Evolutionary conservation across 2,329 filamentous ascomycete genomes (phyloP).

Genomic region (Clonostachys rhizophaga): DNA sequence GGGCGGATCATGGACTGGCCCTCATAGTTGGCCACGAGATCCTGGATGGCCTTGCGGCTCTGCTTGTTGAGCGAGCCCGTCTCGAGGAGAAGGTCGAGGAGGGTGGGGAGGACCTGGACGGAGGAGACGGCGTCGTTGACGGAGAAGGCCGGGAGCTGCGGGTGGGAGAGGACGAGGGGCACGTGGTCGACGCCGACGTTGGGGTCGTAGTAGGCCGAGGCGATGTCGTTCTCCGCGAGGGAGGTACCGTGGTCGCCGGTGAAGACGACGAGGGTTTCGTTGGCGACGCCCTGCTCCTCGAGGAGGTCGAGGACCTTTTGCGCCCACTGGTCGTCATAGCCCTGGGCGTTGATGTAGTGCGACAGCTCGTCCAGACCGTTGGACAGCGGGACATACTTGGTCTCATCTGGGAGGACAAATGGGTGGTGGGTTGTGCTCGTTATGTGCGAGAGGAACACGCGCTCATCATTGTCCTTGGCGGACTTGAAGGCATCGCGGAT

Average conservation of each 20-base stretch:
- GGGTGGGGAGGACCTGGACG: slow-evolving; percentile 23
- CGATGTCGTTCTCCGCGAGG: slow-evolving; percentile 19
- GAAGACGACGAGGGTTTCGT: slow-evolving; percentile 23
- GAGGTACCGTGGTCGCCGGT: slow-evolving; percentile 25
- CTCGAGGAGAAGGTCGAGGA: slow-evolving; percentile 24
- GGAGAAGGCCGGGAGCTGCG: slow-evolving; percentile 19
- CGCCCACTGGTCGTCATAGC: slow-evolving; percentile 24
- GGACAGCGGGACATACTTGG: slow-evolving; percentile 16
- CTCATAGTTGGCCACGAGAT: slow-evolving; percentile 23
- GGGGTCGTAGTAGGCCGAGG: slow-evolving; percentile 23
- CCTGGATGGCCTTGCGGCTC: slow-evolving; percentile 13
- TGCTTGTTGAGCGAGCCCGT: slow-evolving; percentile 20
- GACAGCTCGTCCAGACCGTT: slow-evolving; percentile 20
- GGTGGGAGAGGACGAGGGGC: slow-evolving; percentile 22
- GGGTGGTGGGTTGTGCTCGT: slow-evolving; percentile 28
- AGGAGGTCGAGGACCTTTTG: slow-evolving; percentile 19
- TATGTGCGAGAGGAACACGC: slow-evolving; percentile 25
- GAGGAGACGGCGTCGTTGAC: slow-evolving; percentile 22
- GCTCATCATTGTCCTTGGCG: slow-evolving; percentile 18
- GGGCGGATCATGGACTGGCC: slow-evolving; percentile 25
- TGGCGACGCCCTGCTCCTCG: slow-evolving; percentile 20
- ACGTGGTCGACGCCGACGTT: slow-evolving; percentile 24
- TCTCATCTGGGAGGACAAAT: slow-evolving; percentile 18
- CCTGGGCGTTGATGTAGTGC: slow-evolving; percentile 22
- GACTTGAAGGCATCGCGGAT: slow-evolving; percentile 21